Percentiles rank a stretch among this genome's conserved stretches.
These are phyloP conservation scores for Pythium insidiosum DNA, from an alignment of 352 stramenopile species.

Conservation along the genomic window DNA sequence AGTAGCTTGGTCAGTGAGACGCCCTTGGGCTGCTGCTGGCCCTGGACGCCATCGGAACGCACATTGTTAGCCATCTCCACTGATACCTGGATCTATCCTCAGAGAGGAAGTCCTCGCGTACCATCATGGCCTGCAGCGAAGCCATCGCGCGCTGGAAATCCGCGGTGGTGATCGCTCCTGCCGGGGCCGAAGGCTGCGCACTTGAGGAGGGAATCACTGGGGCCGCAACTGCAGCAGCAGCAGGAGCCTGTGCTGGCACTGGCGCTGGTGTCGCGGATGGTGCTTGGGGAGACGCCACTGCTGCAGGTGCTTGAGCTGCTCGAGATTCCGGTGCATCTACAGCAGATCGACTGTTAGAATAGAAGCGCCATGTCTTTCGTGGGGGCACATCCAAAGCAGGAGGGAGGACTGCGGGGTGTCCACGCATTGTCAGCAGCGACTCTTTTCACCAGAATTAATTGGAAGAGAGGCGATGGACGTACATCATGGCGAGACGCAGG, in stretches of 20 bases:
- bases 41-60: not conserved
- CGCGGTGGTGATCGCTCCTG: constrained; percentile 48
- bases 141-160: constrained; percentile 85
- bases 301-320: not conserved
- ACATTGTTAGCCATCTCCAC: not conserved
- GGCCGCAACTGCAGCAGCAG: constrained; percentile 6
- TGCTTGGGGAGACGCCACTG: not conserved
- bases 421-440: too few relatives aligned
- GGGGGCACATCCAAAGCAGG: too few relatives aligned
- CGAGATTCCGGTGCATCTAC: not conserved
- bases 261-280: not conserved
- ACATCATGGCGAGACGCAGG: not conserved
- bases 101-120: too few relatives aligned
- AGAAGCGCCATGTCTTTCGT: not conserved
- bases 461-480: too few relatives aligned
- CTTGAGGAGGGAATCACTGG: too few relatives aligned
- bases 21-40: constrained; percentile 38
- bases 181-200: constrained; percentile 3
- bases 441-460: too few relatives aligned
- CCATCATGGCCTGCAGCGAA: constrained; percentile 56
- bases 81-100: not conserved
- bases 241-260: constrained; percentile 1
- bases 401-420: not conserved
- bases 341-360: not conserved
- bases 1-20: constrained; percentile 62